Conservation (phyloP, 345 rosid species). For the Salix viminalis region DNA sequence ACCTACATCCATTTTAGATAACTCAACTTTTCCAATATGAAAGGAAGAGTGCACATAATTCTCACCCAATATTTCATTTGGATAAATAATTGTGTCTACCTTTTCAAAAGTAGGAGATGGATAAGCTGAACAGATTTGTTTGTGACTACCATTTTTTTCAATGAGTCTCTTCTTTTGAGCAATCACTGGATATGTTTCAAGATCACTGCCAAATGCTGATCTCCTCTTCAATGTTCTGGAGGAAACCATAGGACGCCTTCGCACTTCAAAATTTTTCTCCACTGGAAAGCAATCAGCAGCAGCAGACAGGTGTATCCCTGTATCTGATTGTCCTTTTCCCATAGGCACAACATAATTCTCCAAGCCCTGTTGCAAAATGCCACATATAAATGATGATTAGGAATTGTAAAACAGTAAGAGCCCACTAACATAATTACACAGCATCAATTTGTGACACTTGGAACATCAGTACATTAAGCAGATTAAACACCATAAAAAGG, state of each 20-base stretch:
- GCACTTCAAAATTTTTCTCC: constrained; percentile 12
- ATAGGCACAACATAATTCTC: neutral
- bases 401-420: neutral
- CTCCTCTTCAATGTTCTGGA: constrained; percentile 11
- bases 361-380: constrained; percentile 10
- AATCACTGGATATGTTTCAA: constrained; percentile 5
- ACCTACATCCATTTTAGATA: neutral
- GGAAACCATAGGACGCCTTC: neutral
- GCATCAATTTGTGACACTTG: neutral
- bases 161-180: constrained; percentile 14
- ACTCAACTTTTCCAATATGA: constrained; percentile 18
- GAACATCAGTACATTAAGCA: neutral
- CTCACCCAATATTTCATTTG: constrained; percentile 17
- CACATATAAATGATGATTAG: neutral
- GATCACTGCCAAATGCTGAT: constrained; percentile 3
- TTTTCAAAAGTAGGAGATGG: constrained; percentile 14
- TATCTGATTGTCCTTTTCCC: neutral
- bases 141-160: constrained; percentile 8
- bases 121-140: neutral
- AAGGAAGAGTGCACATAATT: constrained; percentile 18
- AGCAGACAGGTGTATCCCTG: neutral
- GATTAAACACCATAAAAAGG: neutral
- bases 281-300: constrained; percentile 12
- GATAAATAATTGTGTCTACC: constrained; percentile 22
- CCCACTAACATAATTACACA: neutral